These are phyloP conservation scores for Boletus subparvulus DNA, from an alignment of 768 basidiomycete species.

Conservation along the genomic window DNA sequence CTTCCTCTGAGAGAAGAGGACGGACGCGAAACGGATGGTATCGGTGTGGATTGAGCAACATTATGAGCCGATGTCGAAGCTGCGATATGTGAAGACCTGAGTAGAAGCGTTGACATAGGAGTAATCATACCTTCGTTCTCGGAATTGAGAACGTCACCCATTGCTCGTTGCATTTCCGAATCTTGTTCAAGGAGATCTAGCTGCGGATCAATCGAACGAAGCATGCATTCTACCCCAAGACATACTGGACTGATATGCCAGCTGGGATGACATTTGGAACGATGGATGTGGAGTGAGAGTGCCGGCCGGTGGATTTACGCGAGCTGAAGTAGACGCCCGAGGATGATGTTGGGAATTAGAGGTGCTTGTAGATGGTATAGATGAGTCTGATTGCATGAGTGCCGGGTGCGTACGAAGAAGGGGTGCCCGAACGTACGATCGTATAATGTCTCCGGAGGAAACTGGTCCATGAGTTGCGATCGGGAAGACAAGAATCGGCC, in stretches of 20 bases:
- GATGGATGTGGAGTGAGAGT: constrained; percentile 55
- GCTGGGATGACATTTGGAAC: constrained; percentile 54
- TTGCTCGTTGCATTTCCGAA: constrained; percentile 68
- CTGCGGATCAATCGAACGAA: constrained; percentile 2
- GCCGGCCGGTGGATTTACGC: constrained; percentile 45
- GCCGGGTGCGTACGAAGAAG: background rate
- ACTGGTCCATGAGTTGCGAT: constrained; percentile 39
- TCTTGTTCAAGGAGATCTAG: constrained; percentile 68
- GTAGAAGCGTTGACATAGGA: background rate
- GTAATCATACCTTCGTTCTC: constrained; percentile 38
- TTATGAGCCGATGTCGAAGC: constrained; percentile 15
- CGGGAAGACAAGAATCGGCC: constrained; percentile 43
- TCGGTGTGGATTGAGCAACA: background rate
- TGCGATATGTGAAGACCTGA: background rate
- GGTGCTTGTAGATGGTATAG: constrained; percentile 14
- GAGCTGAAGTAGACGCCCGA: constrained; percentile 35
- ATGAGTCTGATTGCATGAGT: constrained; percentile 12
- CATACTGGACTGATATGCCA: constrained; percentile 57
- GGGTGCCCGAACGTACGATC: constrained; percentile 34
- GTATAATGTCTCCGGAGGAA: constrained; percentile 30
- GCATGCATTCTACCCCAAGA: background rate
- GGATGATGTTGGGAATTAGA: constrained; percentile 8
- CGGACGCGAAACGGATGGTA: constrained; percentile 12
- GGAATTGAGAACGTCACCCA: constrained; percentile 55
- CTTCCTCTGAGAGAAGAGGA: constrained; percentile 13